Evolutionary conservation across 2,329 filamentous ascomycete species (phyloP).

Genomic region (Lachnellula occidentalis): DNA sequence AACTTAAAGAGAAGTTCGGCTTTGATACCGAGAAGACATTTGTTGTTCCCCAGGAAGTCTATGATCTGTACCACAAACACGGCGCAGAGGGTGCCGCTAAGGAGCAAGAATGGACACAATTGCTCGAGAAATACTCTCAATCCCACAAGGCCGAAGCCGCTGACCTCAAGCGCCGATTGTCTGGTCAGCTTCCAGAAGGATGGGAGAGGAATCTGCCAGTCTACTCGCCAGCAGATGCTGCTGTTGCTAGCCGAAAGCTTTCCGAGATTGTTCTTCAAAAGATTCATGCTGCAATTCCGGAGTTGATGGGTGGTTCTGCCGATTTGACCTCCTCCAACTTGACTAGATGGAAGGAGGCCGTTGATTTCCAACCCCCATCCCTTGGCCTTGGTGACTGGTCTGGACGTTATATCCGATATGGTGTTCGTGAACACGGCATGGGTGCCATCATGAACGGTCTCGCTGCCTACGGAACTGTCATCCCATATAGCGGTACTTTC

Average conservation of each 20-base stretch:
- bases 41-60: slow-evolving; percentile 88
- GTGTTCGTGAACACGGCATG: slow-evolving; percentile 90
- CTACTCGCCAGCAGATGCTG: slow-evolving; percentile 80
- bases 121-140: slow-evolving; percentile 79
- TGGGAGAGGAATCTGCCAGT: slow-evolving; percentile 93
- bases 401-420: slow-evolving; percentile 89
- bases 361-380: slow-evolving; percentile 92
- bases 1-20: slow-evolving; percentile 91
- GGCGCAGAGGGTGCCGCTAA: slow-evolving; percentile 78
- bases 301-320: slow-evolving; percentile 91
- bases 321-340: slow-evolving; percentile 98
- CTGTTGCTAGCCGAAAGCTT: slow-evolving; percentile 90
- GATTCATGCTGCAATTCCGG: slow-evolving; percentile 76
- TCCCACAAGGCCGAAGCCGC: slow-evolving; percentile 73
- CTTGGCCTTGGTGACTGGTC: slow-evolving; percentile 82
- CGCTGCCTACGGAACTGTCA: slow-evolving; percentile 87
- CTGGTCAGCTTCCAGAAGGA: slow-evolving; percentile 81
- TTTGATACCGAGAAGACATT: slow-evolving; percentile 95
- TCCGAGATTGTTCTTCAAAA: slow-evolving; percentile 90
- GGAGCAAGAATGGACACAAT: slow-evolving; percentile 92
- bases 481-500: slow-evolving; percentile 95
- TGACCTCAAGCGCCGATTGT: slow-evolving; percentile 76
- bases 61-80: slow-evolving; percentile 84
- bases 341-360: slow-evolving; percentile 93
- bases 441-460: slow-evolving; percentile 93